These are phyloP conservation scores for Cryptococcus hybrid DNA, from an alignment of 1,284 basidiomycete species.

Conservation along the genomic window DNA sequence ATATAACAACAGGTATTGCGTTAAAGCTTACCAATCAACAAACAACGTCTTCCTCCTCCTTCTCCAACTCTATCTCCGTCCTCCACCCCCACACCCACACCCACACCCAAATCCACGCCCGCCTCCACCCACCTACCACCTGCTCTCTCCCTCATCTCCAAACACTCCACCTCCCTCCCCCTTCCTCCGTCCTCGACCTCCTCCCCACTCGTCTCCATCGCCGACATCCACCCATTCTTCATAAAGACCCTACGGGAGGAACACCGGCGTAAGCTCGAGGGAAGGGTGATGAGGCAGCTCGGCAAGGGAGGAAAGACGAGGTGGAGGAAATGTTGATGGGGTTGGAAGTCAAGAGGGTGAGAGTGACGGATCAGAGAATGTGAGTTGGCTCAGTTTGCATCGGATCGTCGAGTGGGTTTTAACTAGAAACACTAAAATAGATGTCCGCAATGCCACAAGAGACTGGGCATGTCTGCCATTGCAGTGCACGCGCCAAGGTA, in stretches of 20 bases:
- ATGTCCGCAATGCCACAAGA: slow-evolving; percentile 93
- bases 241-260: slow-evolving; percentile 64
- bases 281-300: slow-evolving; percentile 64
- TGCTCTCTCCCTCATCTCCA: slow-evolving; percentile 77
- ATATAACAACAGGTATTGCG: slow-evolving; percentile 68
- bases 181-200: slow-evolving; percentile 74
- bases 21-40: slow-evolving; percentile 64
- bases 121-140: slow-evolving; percentile 71
- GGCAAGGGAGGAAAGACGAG: slow-evolving; percentile 68
- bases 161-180: slow-evolving; percentile 79
- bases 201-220: slow-evolving; percentile 81
- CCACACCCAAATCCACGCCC: not conserved
- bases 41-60: slow-evolving; percentile 77
- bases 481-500: slow-evolving; percentile 85
- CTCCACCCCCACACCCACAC: slow-evolving; percentile 38
- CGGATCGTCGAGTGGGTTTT: too few relatives aligned
- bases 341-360: slow-evolving; percentile 78
- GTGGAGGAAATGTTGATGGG: slow-evolving; percentile 68
- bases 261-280: slow-evolving; percentile 61
- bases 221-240: slow-evolving; percentile 76
- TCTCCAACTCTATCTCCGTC: slow-evolving; percentile 81
- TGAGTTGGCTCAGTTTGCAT: too few relatives aligned
- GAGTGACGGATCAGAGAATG: slow-evolving; percentile 87
- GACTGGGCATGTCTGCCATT: slow-evolving; percentile 90
- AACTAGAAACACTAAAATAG: too few relatives aligned